Conservation (phyloP, 2,329 filamentous ascomycete genomes). For the Verticillium alfalfae region DNA sequence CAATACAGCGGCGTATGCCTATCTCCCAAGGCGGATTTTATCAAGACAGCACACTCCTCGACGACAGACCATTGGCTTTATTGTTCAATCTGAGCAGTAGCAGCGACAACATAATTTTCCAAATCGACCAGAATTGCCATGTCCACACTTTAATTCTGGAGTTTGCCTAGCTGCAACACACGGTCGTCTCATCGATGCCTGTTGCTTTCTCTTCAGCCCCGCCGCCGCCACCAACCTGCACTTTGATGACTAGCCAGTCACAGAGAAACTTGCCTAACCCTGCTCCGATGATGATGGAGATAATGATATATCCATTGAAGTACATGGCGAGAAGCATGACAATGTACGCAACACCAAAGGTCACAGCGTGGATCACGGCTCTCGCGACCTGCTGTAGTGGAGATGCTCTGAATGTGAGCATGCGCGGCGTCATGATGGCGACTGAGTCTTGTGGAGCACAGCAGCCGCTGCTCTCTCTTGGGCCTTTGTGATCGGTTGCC, state of each 20-base stretch:
- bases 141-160: too few relatives aligned
- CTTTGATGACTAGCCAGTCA: slow-evolving; percentile 42
- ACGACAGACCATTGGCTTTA: too few relatives aligned
- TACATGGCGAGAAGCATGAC: slow-evolving; percentile 40
- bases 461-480: background rate
- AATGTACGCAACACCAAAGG: slow-evolving; percentile 36
- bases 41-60: too few relatives aligned
- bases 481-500: slow-evolving; percentile 14
- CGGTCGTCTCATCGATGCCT: slow-evolving; percentile 38
- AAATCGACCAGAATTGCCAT: too few relatives aligned
- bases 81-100: too few relatives aligned
- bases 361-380: slow-evolving; percentile 29
- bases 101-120: too few relatives aligned
- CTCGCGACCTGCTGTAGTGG: slow-evolving; percentile 33
- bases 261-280: slow-evolving; percentile 48
- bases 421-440: slow-evolving; percentile 8
- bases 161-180: slow-evolving; percentile 34
- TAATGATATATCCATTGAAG: slow-evolving; percentile 39
- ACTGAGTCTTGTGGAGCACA: slow-evolving; percentile 8
- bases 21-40: too few relatives aligned
- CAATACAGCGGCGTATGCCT: too few relatives aligned
- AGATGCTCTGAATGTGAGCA: slow-evolving; percentile 29
- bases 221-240: slow-evolving; percentile 13
- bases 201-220: slow-evolving; percentile 9
- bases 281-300: slow-evolving; percentile 39